Conservation (phyloP, 1,139 yeast genomes). For the Protomyces macrosporus region DNA sequence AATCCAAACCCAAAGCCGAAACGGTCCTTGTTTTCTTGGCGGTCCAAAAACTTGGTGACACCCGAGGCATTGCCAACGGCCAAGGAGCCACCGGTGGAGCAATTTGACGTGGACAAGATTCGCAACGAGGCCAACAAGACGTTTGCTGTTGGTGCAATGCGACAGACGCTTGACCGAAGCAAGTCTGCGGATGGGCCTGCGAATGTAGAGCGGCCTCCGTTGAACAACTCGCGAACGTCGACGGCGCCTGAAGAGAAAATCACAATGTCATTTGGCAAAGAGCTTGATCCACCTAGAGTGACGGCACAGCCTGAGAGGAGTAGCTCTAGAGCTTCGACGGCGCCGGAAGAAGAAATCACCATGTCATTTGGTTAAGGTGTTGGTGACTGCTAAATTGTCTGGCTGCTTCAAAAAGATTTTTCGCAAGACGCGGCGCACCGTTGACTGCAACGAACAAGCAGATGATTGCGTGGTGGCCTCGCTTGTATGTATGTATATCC, state of each 20-base stretch:
- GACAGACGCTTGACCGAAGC: background rate
- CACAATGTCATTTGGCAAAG: constrained; percentile 16
- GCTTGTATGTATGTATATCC: background rate
- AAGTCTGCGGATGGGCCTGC: background rate
- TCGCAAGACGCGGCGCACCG: background rate
- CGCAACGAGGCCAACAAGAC: constrained; percentile 12
- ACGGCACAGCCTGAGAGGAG: too few relatives aligned
- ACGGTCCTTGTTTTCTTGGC: constrained; percentile 11
- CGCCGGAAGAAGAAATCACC: constrained; percentile 2
- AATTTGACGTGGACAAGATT: constrained; percentile 12
- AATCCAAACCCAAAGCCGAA: constrained; percentile 31
- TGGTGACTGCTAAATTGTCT: background rate
- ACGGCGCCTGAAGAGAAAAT: constrained; percentile 5
- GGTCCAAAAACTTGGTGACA: constrained; percentile 14
- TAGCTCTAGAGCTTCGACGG: too few relatives aligned
- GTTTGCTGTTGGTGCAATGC: background rate
- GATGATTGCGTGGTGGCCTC: background rate
- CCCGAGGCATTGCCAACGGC: constrained; percentile 19
- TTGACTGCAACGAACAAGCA: background rate
- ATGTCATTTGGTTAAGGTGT: constrained; percentile 12
- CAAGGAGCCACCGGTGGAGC: background rate
- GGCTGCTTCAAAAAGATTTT: background rate
- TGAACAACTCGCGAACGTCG: background rate
- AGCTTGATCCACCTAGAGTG: too few relatives aligned
- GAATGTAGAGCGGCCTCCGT: background rate